Evolutionary conservation across 768 basidiomycete genomes (phyloP).

Genomic region (Thelephora ganbajun): DNA sequence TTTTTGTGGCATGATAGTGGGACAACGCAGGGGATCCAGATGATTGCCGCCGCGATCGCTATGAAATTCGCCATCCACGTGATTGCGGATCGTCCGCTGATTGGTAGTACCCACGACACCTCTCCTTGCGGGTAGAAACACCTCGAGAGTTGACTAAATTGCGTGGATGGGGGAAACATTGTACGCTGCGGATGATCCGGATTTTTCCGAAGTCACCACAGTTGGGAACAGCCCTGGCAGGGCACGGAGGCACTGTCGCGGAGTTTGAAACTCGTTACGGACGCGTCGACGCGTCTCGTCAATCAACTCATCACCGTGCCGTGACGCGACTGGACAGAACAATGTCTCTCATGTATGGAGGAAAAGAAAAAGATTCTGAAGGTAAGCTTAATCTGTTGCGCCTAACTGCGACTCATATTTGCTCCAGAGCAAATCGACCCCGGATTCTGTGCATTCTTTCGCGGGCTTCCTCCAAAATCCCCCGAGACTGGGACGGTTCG

Average conservation of each 20-base stretch:
- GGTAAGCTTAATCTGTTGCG: constrained; percentile 3
- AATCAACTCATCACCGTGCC: constrained; percentile 1
- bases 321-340: constrained; percentile 2
- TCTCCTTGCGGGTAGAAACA: too few species aligned
- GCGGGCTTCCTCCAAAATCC: constrained; percentile 45
- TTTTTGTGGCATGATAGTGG: constrained; percentile 3
- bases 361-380: constrained; percentile 42
- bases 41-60: too few species aligned
- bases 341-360: constrained; percentile 54
- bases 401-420: not conserved
- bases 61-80: too few species aligned
- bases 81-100: too few species aligned
- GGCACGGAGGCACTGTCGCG: too few species aligned
- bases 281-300: constrained; percentile 7
- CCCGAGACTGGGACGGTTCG: constrained; percentile 72
- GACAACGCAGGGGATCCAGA: not conserved
- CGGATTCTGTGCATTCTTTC: constrained; percentile 66
- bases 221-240: too few species aligned
- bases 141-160: too few species aligned
- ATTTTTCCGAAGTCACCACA: too few species aligned
- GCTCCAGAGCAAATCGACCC: constrained; percentile 6
- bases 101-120: too few species aligned
- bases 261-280: not conserved
- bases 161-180: too few species aligned
- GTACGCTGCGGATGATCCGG: too few species aligned